Conservation (phyloP, 176 grass and related monocot genomes). For the sorghum (Sorghum bicolor) region Sorghum_bicolor_NCBIv3 NC_012879.2:60686001-60686500, state of each 20-base stretch:
- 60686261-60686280: neutral
- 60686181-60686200: slow-evolving; percentile 9
- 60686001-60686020: too few relatives aligned
- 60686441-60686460: neutral
- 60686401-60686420: neutral
- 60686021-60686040: too few relatives aligned
- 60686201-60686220: neutral
- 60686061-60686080: too few relatives aligned
- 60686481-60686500: neutral
- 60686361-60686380: neutral
- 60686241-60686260: neutral
- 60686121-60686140: neutral
- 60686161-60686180: slow-evolving; percentile 25
- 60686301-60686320: neutral
- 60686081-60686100: neutral
- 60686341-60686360: neutral
- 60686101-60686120: neutral
- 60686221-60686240: neutral
- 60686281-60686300: neutral
- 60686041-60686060: too few relatives aligned
- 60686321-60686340: slow-evolving; percentile 10
- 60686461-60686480: neutral
- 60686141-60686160: neutral
- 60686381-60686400: slow-evolving; percentile 18
- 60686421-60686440: neutral